These are phyloP conservation scores for Hondaea fermentalgiana DNA, from an alignment of 108 stramenopile genomes.

Conservation along the genomic window DNA sequence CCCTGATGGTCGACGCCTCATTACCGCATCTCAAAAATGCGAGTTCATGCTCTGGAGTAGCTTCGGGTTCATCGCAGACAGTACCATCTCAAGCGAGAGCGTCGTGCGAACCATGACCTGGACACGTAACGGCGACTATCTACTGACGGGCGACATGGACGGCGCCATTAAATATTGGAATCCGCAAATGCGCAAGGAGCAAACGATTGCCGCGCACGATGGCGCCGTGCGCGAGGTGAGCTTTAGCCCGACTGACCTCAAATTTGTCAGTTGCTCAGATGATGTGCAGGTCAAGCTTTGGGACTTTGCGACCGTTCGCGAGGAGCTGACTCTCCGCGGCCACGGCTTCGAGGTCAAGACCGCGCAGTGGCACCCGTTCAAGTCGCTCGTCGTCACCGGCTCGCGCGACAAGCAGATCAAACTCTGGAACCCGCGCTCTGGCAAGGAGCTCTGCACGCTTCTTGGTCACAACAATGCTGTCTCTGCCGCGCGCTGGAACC, in stretches of 20 bases:
- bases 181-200: slow-evolving; percentile 76
- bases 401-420: slow-evolving; percentile 83
- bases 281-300: slow-evolving; percentile 83
- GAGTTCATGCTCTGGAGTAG: slow-evolving; percentile 70
- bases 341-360: slow-evolving; percentile 92
- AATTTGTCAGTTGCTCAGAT: slow-evolving; percentile 85
- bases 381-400: slow-evolving; percentile 73
- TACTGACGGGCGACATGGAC: slow-evolving; percentile 68
- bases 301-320: slow-evolving; percentile 72
- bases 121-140: slow-evolving; percentile 72
- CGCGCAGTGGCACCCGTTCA: slow-evolving; percentile 82
- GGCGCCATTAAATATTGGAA: slow-evolving; percentile 83
- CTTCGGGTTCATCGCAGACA: slow-evolving; percentile 72
- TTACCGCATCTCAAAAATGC: slow-evolving; percentile 10
- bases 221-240: slow-evolving; percentile 77
- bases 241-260: slow-evolving; percentile 82
- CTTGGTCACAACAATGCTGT: slow-evolving; percentile 92
- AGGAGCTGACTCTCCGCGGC: slow-evolving; percentile 73
- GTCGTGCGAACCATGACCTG: slow-evolving; percentile 82
- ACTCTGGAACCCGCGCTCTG: slow-evolving; percentile 87
- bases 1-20: slow-evolving; percentile 14
- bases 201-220: slow-evolving; percentile 70
- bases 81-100: slow-evolving; percentile 70
- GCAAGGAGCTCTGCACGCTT: slow-evolving; percentile 67
- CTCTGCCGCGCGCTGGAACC: slow-evolving; percentile 81